Base-by-base conservation (phyloP, 306 rosid genomes). In the Castanea crenata region DNA sequence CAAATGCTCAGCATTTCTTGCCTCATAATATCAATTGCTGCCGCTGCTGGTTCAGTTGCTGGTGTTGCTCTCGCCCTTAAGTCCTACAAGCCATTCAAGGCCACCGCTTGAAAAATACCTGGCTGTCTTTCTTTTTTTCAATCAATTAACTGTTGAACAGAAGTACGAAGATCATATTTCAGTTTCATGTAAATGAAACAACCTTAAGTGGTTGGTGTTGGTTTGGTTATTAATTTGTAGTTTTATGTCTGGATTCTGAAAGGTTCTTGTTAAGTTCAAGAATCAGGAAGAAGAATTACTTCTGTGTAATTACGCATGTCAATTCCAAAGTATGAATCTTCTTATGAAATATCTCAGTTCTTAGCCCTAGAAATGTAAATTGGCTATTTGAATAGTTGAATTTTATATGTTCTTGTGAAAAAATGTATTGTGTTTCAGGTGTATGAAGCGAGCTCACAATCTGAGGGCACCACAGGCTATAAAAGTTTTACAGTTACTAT, bases 1-100 rank as follows among this genome's bases (percentile, higher is more conserved):
- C 88, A 90, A 69, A 70, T 84, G 61, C 78, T 93, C 11, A 93
- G 90, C 62, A 31, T 77, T 70, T 74, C 88, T 4, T 91, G 97
- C 81, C 83, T 91, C 11, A 7, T 81, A 15, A 70, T 88, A 4
- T 76, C 91, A 35, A 25, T 86, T 20, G 83, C 83, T 51, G 97
- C 97, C 31, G 91, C 92, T 80, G 86, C 82, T 78, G 98, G 98
- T 16, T 93, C 98, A 0, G 59, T 91, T 15, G 98, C 88, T 3
- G 98, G 98, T 55, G 92, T 87, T 55, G 35, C 90, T 69, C 79
- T 73, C 61, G 92, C 88, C 76, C 87, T 90, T 1, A 85, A 86
- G 85, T 78, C 80, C n/a, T 87, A 83, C 38, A 87, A 74, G 67
- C 94, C 97, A 19, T 91, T 93, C 80, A 78, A 86, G 15, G 70